Evolutionary conservation across 1,284 basidiomycete species (phyloP), one percentile per base, ranked within the genome.

Genomic region (Ustanciosporium gigantosporum): DNA sequence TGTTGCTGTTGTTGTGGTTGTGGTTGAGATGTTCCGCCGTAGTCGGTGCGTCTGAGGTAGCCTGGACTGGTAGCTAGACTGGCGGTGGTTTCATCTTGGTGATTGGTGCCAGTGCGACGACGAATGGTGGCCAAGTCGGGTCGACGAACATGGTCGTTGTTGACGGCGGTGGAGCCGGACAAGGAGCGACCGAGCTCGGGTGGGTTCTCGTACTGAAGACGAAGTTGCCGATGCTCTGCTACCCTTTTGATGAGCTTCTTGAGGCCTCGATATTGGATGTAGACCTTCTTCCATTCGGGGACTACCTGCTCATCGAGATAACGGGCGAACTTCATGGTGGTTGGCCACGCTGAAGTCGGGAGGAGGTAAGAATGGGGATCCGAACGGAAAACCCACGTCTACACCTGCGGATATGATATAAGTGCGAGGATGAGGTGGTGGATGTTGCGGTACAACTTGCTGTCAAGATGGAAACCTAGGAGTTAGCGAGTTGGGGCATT

Each of bases 161-260:
- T 31, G 9, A 46, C 23, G 1, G 44, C 44, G 6, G 51, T 56
- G 2, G 51, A 46, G 58, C 44, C 49, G 22, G 58, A 61, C 2
- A 25, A 29, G 11, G 42, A 31, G 15, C 36, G 21, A 11, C 40
- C n/a, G 24, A 56, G n/a, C 1, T 39, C 41, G 3, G 49, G 52
- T 20, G 56, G 38, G 0, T 36, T 34, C 39, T 65, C 40, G 21
- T 38, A 23, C 4, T 50, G 46, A 2, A 55, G 25, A 9, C 61
- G 39, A 16, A 51, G 55, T 25, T 59, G 40, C 5, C 51, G 46
- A 35, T 71, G 73, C 6, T 56, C 62, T 22, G 66, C 56, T 19
- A 77, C 76, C 2, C 65, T 64, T 50, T 78, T 78, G 66, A 79
- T 78, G 40, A 79, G 69, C 53, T 78, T 78, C 50, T 79, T 79